Evolutionary conservation across 176 grass and related monocot genomes (phyloP).

Genomic region (Carex parvula): DNA sequence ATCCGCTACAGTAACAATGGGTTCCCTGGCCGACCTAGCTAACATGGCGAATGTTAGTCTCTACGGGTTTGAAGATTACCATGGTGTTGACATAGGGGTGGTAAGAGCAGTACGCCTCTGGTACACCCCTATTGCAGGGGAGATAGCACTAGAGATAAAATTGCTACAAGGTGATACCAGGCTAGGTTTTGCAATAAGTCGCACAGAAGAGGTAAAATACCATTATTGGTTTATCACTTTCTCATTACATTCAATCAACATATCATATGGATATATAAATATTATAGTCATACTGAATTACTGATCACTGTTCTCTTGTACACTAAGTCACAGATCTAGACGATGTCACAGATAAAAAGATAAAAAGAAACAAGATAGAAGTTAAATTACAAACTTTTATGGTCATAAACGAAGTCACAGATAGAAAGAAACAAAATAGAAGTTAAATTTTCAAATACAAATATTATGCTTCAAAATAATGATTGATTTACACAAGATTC

Average conservation of each 20-base stretch:
- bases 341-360: not conserved
- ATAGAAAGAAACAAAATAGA: not conserved
- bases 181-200: slow-evolving; percentile 87
- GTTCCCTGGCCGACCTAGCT: slow-evolving; percentile 65
- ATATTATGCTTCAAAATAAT: not conserved
- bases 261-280: not conserved
- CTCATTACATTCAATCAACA: not conserved
- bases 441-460: not conserved
- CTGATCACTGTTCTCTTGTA: no score
- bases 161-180: slow-evolving; percentile 62
- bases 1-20: slow-evolving; percentile 68
- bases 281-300: not conserved
- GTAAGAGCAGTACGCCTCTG: slow-evolving; percentile 63
- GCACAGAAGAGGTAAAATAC: slow-evolving; percentile 60
- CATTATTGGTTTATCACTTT: not conserved
- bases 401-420: not conserved
- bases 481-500: not conserved
- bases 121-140: slow-evolving; percentile 59
- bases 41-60: slow-evolving; percentile 75
- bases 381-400: not conserved
- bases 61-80: slow-evolving; percentile 97
- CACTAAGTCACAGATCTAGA: not conserved
- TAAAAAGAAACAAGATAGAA: not conserved
- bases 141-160: slow-evolving; percentile 61
- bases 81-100: slow-evolving; percentile 88